Percentiles rank a stretch among this genome's conserved stretches.
These are phyloP conservation scores for Penicillium oxalicum DNA, from an alignment of 2,329 filamentous ascomycete genomes.

Conservation along the genomic window DNA sequence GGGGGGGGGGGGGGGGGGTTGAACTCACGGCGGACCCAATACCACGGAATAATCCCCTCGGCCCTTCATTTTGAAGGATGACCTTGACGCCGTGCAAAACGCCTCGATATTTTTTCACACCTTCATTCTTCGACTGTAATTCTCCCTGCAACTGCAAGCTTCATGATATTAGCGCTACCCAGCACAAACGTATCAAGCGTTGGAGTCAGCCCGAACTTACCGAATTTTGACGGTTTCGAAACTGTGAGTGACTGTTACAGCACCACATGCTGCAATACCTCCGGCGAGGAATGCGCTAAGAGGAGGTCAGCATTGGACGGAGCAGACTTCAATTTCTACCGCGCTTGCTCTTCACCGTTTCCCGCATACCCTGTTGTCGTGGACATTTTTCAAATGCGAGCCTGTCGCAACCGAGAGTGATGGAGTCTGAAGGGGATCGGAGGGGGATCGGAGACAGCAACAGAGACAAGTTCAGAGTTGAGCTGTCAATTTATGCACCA, in stretches of 20 bases:
- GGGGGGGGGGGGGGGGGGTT: not conserved
- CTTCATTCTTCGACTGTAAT: constrained; percentile 77
- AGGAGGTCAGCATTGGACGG: constrained; percentile 7
- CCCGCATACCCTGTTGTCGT: constrained; percentile 47
- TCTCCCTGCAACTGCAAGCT: constrained; percentile 96
- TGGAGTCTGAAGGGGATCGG: constrained; percentile 13
- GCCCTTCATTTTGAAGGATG: constrained; percentile 84
- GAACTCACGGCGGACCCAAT: constrained; percentile 67
- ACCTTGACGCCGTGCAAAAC: constrained; percentile 86
- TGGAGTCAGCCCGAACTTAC: constrained; percentile 43
- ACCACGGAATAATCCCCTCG: constrained; percentile 79
- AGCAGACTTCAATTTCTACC: not conserved
- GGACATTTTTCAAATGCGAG: constrained; percentile 39
- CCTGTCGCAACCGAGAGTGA: not conserved
- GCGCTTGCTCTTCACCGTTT: not conserved
- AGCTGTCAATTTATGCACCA: not conserved
- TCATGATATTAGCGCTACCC: constrained; percentile 6
- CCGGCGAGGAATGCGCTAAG: constrained; percentile 83
- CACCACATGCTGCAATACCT: constrained; percentile 92
- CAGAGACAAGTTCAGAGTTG: not conserved
- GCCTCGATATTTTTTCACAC: constrained; percentile 81
- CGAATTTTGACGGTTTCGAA: constrained; percentile 99
- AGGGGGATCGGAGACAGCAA: constrained; percentile 15
- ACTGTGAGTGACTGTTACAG: constrained; percentile 93
- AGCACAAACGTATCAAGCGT: constrained; percentile 1